Conservation (phyloP, 768 basidiomycete genomes). For the Russula virescens region DNA sequence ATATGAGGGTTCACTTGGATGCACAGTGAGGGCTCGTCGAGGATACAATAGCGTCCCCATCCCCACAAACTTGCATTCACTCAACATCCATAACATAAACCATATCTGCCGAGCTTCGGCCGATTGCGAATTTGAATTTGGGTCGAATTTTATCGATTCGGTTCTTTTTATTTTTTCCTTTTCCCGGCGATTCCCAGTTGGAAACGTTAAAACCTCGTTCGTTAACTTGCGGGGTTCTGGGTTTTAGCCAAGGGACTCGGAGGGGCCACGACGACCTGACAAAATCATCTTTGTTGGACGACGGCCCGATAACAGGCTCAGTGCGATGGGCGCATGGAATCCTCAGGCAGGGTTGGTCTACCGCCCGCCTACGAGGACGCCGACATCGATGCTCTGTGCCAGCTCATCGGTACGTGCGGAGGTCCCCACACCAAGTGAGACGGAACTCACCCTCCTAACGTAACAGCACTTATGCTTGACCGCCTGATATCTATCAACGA, state of each 20-base stretch:
- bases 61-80: too few relatives aligned
- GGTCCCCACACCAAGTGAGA: too few relatives aligned
- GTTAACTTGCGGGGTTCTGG: too few relatives aligned
- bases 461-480: conserved; percentile 89
- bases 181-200: not conserved
- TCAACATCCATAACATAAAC: too few relatives aligned
- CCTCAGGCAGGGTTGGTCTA: conserved; percentile 68
- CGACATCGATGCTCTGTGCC: conserved; percentile 73
- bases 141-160: not conserved
- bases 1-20: too few relatives aligned
- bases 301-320: conserved; percentile 29
- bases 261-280: not conserved
- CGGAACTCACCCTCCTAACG: too few relatives aligned
- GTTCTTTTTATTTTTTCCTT: not conserved
- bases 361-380: conserved; percentile 82
- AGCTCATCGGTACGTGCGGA: conserved; percentile 70
- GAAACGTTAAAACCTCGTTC: too few relatives aligned
- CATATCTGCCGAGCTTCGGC: too few relatives aligned
- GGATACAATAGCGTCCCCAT: too few relatives aligned
- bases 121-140: conserved; percentile 2
- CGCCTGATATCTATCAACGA: conserved; percentile 95
- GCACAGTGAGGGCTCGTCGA: too few relatives aligned
- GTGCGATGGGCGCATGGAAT: conserved; percentile 85
- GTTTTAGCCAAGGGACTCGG: too few relatives aligned
- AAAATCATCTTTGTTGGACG: not conserved